Evolutionary conservation across 352 stramenopile species (phyloP), one percentile per base, ranked within the genome.

Genomic region (Globisporangium perplexum): DNA sequence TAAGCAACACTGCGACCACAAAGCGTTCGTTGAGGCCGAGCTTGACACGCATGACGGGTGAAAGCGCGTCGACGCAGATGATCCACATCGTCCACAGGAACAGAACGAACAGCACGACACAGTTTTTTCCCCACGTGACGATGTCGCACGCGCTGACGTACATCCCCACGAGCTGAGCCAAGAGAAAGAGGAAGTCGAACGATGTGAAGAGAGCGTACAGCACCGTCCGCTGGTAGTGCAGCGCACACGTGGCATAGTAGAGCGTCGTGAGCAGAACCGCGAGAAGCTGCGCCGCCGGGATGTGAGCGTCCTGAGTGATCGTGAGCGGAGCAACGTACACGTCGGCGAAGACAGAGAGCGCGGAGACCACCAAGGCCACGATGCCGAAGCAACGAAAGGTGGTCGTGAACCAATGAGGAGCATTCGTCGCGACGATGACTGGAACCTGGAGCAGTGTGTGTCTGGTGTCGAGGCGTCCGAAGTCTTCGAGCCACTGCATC

Each of bases 121-220:
- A 36, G 23, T n/a, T 23, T 23, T 17, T n/a, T 22, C 15, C 39
- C 55, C 65, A 72, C 8, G 45, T 18, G 44, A 59, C 68, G 4
- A 69, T 35, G 20, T 62, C 60, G 14, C 56, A 61, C 18, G 69
- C 47, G 20, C 54, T 56, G 5, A 63, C 20, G 31, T 60, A 41
- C 7, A 60, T 39, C 7, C 44, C 22, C 3, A 44, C 43, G 22
- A 72, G 17, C 43, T 75, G 64, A 5, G 53, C 14, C n/a, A 55
- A 66, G 41, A 72, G 28, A 42, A 71, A 75, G 0, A 55, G 44
- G 10, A 70, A 65, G 54, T 75, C 61, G 47, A 75, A 75, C 17
- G 48, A 65, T 23, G 18, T 15, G 1, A 28, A 49, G 10, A 66
- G 24, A 17, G 39, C 33, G 14, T 24, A 36, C 22, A 66, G n/a